These are phyloP conservation scores for Xerocomellus dryophilus DNA, from an alignment of 768 basidiomycete genomes.

Conservation along the genomic window DNA sequence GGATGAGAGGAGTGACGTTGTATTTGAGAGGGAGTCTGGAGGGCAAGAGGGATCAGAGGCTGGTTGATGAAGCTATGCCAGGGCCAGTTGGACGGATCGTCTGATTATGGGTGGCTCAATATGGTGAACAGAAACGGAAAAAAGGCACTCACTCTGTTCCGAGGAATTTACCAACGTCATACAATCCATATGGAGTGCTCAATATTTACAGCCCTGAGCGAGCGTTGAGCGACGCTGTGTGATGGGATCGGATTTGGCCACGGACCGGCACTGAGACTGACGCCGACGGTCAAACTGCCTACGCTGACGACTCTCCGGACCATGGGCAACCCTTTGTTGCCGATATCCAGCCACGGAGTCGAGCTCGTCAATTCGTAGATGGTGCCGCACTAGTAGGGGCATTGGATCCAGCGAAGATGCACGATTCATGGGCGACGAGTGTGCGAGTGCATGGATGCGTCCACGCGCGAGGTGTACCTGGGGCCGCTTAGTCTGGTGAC, in stretches of 20 bases:
- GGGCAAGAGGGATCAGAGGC: constrained; percentile 64
- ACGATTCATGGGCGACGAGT: constrained; percentile 74
- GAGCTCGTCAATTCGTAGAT: constrained; percentile 66
- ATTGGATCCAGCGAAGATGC: constrained; percentile 79
- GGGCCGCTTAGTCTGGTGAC: too few relatives aligned
- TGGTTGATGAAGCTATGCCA: constrained; percentile 74
- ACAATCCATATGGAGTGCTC: constrained; percentile 67
- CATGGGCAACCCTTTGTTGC: constrained; percentile 49
- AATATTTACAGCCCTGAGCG: constrained; percentile 45
- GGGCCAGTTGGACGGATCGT: constrained; percentile 72
- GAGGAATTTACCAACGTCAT: constrained; percentile 65
- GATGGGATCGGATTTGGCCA: constrained; percentile 6
- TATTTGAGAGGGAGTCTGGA: constrained; percentile 49
- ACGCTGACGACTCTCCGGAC: constrained; percentile 53
- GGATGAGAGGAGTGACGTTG: constrained; percentile 22
- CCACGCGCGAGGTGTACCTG: too few relatives aligned
- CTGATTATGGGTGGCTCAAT: constrained; percentile 27
- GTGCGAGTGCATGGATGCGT: too few relatives aligned
- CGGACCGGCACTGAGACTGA: constrained; percentile 62
- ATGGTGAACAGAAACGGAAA: background rate
- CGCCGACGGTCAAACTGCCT: constrained; percentile 47
- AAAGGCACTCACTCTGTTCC: constrained; percentile 54
- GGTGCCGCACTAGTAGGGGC: constrained; percentile 65
- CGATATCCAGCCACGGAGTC: constrained; percentile 50
- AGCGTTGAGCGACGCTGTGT: background rate